Percentiles rank a stretch among this genome's conserved stretches.
Evolutionary conservation across 768 basidiomycete species (phyloP).

Genomic region (Leccinellum albellum): DNA sequence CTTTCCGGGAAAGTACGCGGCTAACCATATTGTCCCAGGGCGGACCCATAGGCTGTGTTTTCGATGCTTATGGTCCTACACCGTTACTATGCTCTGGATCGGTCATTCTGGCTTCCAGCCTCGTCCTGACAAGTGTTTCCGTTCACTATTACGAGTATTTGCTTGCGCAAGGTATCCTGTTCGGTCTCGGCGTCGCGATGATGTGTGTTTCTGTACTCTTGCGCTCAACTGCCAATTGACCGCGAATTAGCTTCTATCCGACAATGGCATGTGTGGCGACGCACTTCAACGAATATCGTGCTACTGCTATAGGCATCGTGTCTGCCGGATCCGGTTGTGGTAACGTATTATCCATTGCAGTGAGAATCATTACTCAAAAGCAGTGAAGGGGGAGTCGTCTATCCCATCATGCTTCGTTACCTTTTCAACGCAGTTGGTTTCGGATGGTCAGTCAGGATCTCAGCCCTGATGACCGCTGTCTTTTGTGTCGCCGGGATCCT

Average conservation of each 20-base stretch:
- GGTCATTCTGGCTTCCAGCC: constrained; percentile 44
- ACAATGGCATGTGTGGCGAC: constrained; percentile 63
- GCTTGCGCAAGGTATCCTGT: constrained; percentile 59
- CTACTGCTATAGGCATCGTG: constrained; percentile 69
- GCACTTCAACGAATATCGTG: constrained; percentile 60
- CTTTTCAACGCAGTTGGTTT: constrained; percentile 57
- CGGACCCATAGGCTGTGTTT: constrained; percentile 55
- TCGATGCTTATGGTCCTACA: constrained; percentile 58
- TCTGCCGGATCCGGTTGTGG: constrained; percentile 68
- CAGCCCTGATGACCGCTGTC: constrained; percentile 46
- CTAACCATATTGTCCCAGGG: constrained; percentile 40
- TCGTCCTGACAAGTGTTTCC: constrained; percentile 60
- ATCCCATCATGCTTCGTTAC: constrained; percentile 57
- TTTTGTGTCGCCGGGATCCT: constrained; percentile 46
- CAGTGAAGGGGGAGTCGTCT: constrained; percentile 60
- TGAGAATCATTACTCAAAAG: constrained; percentile 21
- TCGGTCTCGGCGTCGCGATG: constrained; percentile 62
- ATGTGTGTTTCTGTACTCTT: constrained; percentile 41
- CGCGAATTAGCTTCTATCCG: constrained; percentile 59
- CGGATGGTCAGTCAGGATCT: constrained; percentile 59
- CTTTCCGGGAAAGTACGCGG: background rate
- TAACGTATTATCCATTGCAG: constrained; percentile 20
- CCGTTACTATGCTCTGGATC: constrained; percentile 51
- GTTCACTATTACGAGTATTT: constrained; percentile 58
- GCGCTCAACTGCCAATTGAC: constrained; percentile 3